Conservation (phyloP, 495 filamentous ascomycete genomes). For the Trichoderma asperelloides region DNA sequence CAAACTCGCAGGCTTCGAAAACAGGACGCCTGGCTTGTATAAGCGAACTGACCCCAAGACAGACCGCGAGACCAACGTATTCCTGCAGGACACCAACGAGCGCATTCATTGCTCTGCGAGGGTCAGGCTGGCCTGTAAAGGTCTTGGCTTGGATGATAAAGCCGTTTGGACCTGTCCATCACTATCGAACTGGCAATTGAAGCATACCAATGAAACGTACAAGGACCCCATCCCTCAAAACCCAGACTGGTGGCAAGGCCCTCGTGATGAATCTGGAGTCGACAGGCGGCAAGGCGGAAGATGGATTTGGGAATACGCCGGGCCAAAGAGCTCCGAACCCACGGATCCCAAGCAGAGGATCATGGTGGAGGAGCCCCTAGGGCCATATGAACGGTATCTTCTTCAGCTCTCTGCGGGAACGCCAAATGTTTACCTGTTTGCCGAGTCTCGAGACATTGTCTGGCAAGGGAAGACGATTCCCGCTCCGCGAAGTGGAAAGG, state of each 20-base stretch:
- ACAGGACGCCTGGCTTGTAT: slow-evolving; percentile 52
- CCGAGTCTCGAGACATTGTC: slow-evolving; percentile 13
- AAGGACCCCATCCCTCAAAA: slow-evolving; percentile 27
- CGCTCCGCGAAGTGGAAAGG: not conserved
- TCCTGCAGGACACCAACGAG: slow-evolving; percentile 53
- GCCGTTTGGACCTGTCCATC: slow-evolving; percentile 44
- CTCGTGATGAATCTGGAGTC: not conserved
- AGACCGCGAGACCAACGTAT: slow-evolving; percentile 29
- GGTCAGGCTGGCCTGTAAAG: slow-evolving; percentile 41
- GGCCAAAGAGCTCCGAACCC: slow-evolving; percentile 30
- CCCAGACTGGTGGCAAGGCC: slow-evolving; percentile 27
- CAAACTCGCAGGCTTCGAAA: slow-evolving; percentile 39
- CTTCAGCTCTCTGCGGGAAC: slow-evolving; percentile 33
- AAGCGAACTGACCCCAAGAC: slow-evolving; percentile 43
- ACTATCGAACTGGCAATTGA: slow-evolving; percentile 35
- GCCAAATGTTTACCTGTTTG: slow-evolving; percentile 28
- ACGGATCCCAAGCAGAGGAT: slow-evolving; percentile 14
- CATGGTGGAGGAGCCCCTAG: slow-evolving; percentile 42
- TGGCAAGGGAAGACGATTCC: slow-evolving; percentile 1
- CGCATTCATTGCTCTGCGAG: slow-evolving; percentile 55
- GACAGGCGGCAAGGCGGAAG: slow-evolving; percentile 14
- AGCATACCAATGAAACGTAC: slow-evolving; percentile 19
- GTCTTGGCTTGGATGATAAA: slow-evolving; percentile 48
- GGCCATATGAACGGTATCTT: slow-evolving; percentile 40
- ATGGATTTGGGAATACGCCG: slow-evolving; percentile 45